Evolutionary conservation across 345 rosid genomes (phyloP).

Genomic region (Litchi chinensis): DNA sequence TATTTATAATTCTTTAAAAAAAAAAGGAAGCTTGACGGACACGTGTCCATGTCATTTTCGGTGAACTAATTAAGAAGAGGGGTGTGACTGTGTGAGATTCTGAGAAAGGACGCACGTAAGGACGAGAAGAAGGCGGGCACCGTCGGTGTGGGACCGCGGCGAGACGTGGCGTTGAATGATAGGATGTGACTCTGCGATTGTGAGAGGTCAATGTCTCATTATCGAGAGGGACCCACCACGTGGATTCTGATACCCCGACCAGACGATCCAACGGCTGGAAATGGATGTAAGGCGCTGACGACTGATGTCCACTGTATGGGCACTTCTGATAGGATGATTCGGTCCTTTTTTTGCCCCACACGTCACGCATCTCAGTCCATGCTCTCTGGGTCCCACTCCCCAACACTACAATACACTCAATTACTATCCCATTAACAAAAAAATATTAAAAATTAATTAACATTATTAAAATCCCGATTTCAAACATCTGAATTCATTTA

Average conservation of each 20-base stretch:
- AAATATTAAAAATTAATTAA: too few relatives aligned
- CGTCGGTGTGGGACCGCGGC: neutral
- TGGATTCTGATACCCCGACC: conserved; percentile 9
- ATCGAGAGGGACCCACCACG: conserved; percentile 28
- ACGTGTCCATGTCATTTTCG: too few relatives aligned
- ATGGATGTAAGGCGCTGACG: neutral
- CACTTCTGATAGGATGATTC: neutral
- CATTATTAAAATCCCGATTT: too few relatives aligned
- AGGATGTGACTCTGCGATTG: neutral
- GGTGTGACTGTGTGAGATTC: neutral
- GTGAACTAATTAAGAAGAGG: neutral
- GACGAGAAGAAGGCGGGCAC: neutral
- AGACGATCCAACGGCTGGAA: conserved; percentile 25
- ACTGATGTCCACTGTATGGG: conserved; percentile 14
- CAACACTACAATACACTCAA: neutral
- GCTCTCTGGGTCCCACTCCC: conserved; percentile 16
- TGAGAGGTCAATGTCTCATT: conserved; percentile 18
- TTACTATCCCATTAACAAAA: too few relatives aligned
- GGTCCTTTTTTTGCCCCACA: neutral
- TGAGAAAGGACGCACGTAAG: too few relatives aligned
- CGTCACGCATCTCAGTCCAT: conserved; percentile 33
- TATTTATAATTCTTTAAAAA: too few relatives aligned
- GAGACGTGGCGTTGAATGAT: neutral
- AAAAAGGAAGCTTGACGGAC: too few relatives aligned
- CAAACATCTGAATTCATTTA: too few relatives aligned